phyloP scores from a whole-genome alignment of 2,329 filamentous ascomycete species.

The Fusarium torulosum region DNA sequence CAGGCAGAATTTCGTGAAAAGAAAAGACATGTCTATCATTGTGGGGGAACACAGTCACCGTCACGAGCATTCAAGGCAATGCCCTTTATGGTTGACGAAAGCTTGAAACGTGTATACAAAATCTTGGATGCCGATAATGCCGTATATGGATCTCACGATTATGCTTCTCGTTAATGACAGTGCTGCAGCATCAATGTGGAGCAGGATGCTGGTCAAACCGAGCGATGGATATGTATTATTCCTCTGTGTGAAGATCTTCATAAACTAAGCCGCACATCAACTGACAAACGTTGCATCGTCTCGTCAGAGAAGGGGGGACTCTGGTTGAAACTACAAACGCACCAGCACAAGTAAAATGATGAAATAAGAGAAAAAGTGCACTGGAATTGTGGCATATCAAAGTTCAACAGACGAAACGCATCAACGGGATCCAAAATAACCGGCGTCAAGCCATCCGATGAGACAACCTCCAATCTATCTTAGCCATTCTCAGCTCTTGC shows the following conservation, averaged over 20 bases:
- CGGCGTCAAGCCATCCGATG: slow-evolving; percentile 34
- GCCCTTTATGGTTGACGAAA: slow-evolving; percentile 6
- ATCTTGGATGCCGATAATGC: slow-evolving; percentile 17
- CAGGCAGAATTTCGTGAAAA: slow-evolving; percentile 11
- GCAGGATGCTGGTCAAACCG: slow-evolving; percentile 13
- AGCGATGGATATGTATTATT: slow-evolving; percentile 4
- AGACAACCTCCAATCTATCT: slow-evolving; percentile 5
- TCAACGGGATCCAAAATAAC: slow-evolving; percentile 37
- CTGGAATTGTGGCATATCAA: slow-evolving; percentile 28
- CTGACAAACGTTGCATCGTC: slow-evolving; percentile 20
- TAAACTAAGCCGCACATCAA: slow-evolving; percentile 6
- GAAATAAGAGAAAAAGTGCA: neutral
- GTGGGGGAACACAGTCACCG: slow-evolving; percentile 14
- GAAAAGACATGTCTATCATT: neutral
- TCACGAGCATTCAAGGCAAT: slow-evolving; percentile 37
- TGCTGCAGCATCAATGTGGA: slow-evolving; percentile 2
- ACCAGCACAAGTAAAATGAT: neutral
- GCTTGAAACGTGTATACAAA: slow-evolving; percentile 25
- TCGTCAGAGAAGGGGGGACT: slow-evolving; percentile 1
- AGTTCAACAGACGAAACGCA: slow-evolving; percentile 36
- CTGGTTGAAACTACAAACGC: slow-evolving; percentile 1
- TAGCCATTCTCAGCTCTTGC: slow-evolving; percentile 28
- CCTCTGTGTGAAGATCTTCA: slow-evolving; percentile 31
- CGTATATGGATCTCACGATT: slow-evolving; percentile 7
- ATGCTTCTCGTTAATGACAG: slow-evolving; percentile 12